Conservation (phyloP, 73 alveolate genomes). For the Paramecium pentaurelia region DNA sequence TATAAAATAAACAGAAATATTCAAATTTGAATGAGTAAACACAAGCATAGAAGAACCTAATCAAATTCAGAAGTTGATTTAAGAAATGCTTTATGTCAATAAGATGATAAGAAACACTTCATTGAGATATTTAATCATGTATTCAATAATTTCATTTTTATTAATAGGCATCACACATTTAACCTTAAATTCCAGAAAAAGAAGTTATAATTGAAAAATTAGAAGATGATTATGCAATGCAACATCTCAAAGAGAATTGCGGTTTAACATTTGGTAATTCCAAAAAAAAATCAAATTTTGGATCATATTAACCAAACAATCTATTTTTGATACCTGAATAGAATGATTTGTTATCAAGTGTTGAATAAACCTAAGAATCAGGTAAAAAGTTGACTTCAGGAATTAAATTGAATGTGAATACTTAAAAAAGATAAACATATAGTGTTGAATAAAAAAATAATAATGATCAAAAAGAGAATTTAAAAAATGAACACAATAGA, state of each 20-base stretch:
- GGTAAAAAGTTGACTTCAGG: neutral
- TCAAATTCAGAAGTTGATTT: slow-evolving; percentile 46
- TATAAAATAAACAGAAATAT: slow-evolving; percentile 3
- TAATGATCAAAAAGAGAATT: neutral
- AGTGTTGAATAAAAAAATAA: neutral
- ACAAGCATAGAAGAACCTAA: slow-evolving; percentile 33
- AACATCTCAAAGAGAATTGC: slow-evolving; percentile 5
- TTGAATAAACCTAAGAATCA: slow-evolving; percentile 29
- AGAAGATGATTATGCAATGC: slow-evolving; percentile 20
- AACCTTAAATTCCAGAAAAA: slow-evolving; percentile 11
- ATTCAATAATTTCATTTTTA: neutral
- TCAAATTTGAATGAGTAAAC: slow-evolving; percentile 26
- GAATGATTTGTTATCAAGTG: slow-evolving; percentile 29
- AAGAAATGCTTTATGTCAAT: neutral
- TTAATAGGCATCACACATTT: neutral
- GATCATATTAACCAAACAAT: neutral
- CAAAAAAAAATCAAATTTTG: neutral
- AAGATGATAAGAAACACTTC: neutral
- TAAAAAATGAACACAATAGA: neutral
- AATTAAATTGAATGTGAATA: neutral
- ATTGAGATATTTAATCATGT: neutral
- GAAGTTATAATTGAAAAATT: slow-evolving; percentile 36
- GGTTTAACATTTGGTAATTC: slow-evolving; percentile 31
- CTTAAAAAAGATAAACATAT: neutral
- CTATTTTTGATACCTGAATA: slow-evolving; percentile 34